These are phyloP conservation scores for Tolypocladium capitatum DNA, from an alignment of 2,329 filamentous ascomycete genomes.

Conservation along the genomic window DNA sequence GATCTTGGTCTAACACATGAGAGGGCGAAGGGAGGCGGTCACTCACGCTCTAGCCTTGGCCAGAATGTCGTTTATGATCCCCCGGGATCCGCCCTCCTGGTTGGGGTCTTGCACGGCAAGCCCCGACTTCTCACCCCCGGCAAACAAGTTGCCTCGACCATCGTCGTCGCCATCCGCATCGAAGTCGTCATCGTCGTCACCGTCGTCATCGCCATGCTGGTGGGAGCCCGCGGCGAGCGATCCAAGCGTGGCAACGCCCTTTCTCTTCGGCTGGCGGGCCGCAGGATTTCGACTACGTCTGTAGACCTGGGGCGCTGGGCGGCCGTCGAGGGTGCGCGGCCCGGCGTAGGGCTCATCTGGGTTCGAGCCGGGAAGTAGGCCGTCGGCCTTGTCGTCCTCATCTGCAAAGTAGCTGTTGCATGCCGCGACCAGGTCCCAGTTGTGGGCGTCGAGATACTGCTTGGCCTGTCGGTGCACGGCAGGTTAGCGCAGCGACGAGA, in stretches of 20 bases:
- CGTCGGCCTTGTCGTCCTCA: slow-evolving; percentile 34
- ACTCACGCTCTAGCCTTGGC: slow-evolving; percentile 49
- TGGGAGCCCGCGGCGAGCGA: slow-evolving; percentile 36
- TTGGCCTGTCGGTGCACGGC: slow-evolving; percentile 36
- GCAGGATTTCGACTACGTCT: slow-evolving; percentile 18
- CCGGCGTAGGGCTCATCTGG: slow-evolving; percentile 38
- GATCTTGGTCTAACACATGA: not conserved
- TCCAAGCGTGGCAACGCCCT: slow-evolving; percentile 47
- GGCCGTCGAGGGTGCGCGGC: slow-evolving; percentile 48
- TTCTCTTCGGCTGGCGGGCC: slow-evolving; percentile 34
- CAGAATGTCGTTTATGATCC: slow-evolving; percentile 49
- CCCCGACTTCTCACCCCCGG: slow-evolving; percentile 74
- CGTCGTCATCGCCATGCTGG: slow-evolving; percentile 40
- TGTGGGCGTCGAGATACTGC: slow-evolving; percentile 44
- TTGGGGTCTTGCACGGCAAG: slow-evolving; percentile 52
- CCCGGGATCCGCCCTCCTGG: slow-evolving; percentile 33
- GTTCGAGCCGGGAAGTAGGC: slow-evolving; percentile 9
- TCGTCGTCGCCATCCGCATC: slow-evolving; percentile 44
- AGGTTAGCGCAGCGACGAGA: not conserved
- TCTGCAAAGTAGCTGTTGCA: slow-evolving; percentile 49
- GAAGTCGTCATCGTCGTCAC: slow-evolving; percentile 46
- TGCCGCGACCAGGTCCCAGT: slow-evolving; percentile 21
- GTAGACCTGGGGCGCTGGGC: slow-evolving; percentile 36
- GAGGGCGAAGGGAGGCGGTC: slow-evolving; percentile 2
- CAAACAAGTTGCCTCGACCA: slow-evolving; percentile 56